phyloP scores from a whole-genome alignment of 2,329 filamentous ascomycete species.

The Magnaporthales sp. region DNA sequence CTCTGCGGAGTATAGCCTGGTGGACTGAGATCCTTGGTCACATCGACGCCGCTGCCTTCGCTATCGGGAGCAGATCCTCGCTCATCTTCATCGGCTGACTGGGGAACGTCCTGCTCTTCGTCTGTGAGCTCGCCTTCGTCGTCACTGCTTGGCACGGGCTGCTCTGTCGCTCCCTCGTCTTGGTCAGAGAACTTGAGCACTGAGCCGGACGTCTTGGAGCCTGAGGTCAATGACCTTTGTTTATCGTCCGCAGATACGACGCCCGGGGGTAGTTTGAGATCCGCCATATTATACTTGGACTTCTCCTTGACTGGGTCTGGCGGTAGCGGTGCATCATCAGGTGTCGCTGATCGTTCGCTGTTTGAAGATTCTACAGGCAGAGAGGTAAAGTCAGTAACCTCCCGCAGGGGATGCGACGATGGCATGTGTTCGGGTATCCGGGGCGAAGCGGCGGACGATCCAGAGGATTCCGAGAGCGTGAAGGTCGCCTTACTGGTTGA shows the following conservation, averaged over 20 bases:
- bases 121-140: slow-evolving; percentile 24
- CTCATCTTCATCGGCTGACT: slow-evolving; percentile 26
- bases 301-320: slow-evolving; percentile 13
- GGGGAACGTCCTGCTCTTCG: slow-evolving; percentile 12
- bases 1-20: slow-evolving; percentile 47
- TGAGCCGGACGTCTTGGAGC: not conserved
- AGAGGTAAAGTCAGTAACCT: slow-evolving; percentile 4
- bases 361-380: slow-evolving; percentile 1
- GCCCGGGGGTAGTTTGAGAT: slow-evolving; percentile 1
- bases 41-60: slow-evolving; percentile 55
- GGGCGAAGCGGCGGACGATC: slow-evolving; percentile 37
- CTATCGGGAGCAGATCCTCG: slow-evolving; percentile 34
- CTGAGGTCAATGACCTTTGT: slow-evolving; percentile 7
- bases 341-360: not conserved
- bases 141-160: slow-evolving; percentile 17
- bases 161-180: slow-evolving; percentile 4
- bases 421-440: not conserved
- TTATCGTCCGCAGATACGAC: slow-evolving; percentile 3
- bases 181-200: not conserved
- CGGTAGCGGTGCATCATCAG: slow-evolving; percentile 18
- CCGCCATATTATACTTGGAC: slow-evolving; percentile 6
- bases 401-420: not conserved
- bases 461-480: slow-evolving; percentile 40
- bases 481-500: slow-evolving; percentile 44
- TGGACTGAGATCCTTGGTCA: slow-evolving; percentile 54